These are phyloP conservation scores for Paramecium tetraurelia DNA, from an alignment of 73 alveolate genomes.

Conservation along the genomic window DNA sequence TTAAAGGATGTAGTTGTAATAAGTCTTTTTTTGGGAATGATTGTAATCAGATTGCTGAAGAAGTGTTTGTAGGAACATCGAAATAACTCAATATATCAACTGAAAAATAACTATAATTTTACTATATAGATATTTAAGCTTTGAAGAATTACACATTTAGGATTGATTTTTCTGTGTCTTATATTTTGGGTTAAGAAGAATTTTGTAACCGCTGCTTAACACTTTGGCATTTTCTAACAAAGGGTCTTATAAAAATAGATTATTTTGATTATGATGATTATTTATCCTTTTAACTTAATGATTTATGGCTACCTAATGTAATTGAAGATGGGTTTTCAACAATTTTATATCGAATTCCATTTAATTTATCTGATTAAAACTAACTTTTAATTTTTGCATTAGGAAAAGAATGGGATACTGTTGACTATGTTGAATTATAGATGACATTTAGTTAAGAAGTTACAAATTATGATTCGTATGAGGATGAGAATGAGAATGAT, in stretches of 20 bases:
- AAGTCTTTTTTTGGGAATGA: neutral
- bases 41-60: neutral
- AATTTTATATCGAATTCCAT: neutral
- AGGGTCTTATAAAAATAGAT: neutral
- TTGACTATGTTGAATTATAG: neutral
- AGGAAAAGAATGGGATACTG: neutral
- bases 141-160: too few relatives aligned
- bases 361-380: neutral
- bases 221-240: neutral
- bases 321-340: too few relatives aligned
- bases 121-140: neutral
- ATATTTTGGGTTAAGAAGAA: too few relatives aligned
- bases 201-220: too few relatives aligned
- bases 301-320: too few relatives aligned
- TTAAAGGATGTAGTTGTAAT: neutral
- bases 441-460: too few relatives aligned
- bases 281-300: too few relatives aligned
- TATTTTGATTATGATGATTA: neutral
- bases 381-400: neutral
- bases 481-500: neutral
- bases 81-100: neutral
- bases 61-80: neutral
- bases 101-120: neutral
- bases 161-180: neutral
- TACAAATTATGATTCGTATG: neutral